phyloP scores from a whole-genome alignment of 2,329 filamentous ascomycete genomes.

The Remersonia thermophila region DNA sequence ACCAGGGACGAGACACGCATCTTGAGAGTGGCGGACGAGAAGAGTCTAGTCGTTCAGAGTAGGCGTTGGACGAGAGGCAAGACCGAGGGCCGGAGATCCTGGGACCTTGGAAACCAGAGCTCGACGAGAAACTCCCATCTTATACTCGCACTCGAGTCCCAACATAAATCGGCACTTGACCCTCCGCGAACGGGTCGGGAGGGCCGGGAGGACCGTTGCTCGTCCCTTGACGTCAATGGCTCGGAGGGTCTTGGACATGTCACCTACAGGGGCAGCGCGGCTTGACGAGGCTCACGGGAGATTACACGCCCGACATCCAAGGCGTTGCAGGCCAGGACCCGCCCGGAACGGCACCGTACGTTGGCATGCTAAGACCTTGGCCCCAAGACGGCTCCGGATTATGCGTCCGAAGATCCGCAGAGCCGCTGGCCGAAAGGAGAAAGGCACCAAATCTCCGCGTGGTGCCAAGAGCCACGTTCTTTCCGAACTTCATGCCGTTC shows the following conservation, averaged over 20 bases:
- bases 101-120: neutral
- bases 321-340: constrained; percentile 6
- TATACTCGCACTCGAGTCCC: neutral
- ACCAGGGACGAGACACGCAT: constrained; percentile 14
- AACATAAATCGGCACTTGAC: neutral
- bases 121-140: neutral
- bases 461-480: neutral
- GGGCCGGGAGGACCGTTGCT: too few species aligned
- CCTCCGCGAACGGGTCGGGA: constrained; percentile 1
- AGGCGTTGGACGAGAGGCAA: constrained; percentile 1
- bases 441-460: constrained; percentile 7
- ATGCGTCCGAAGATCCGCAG: constrained; percentile 11
- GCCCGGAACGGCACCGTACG: constrained; percentile 10
- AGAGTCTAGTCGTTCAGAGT: neutral
- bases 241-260: constrained; percentile 4
- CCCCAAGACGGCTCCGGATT: constrained; percentile 7
- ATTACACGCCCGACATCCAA: constrained; percentile 5
- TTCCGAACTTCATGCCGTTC: too few species aligned
- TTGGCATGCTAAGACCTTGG: constrained; percentile 10
- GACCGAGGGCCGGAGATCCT: neutral
- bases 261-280: constrained; percentile 2
- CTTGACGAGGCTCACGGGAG: constrained; percentile 1
- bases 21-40: neutral
- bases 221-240: neutral
- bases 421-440: constrained; percentile 6